These are phyloP conservation scores for Acer yangbiense DNA, from an alignment of 345 rosid species.

Conservation along the genomic window DNA sequence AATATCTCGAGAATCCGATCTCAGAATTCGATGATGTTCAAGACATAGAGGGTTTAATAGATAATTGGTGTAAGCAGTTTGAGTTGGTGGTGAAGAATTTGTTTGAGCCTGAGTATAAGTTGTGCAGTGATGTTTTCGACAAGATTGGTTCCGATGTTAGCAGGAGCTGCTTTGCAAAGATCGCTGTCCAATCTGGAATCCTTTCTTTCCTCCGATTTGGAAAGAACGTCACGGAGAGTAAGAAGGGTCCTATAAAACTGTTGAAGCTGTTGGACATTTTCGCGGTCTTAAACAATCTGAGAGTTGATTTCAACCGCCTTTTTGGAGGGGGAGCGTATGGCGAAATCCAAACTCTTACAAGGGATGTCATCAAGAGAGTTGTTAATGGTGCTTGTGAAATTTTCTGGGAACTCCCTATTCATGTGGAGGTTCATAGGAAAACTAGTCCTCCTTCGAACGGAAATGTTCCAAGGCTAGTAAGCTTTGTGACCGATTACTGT, in stretches of 20 bases:
- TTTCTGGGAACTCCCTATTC: conserved; percentile 71
- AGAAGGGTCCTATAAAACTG: conserved; percentile 64
- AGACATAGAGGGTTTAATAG: conserved; percentile 40
- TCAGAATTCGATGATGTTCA: conserved; percentile 48
- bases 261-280: conserved; percentile 68
- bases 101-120: conserved; percentile 46
- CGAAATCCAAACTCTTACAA: conserved; percentile 56
- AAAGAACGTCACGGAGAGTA: conserved; percentile 52
- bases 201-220: conserved; percentile 56
- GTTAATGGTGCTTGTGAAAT: conserved; percentile 62
- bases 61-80: conserved; percentile 60
- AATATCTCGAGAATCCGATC: conserved; percentile 46
- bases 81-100: conserved; percentile 52
- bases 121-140: conserved; percentile 51
- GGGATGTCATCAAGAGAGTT: conserved; percentile 59
- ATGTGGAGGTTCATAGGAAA: conserved; percentile 66
- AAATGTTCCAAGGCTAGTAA: conserved; percentile 61
- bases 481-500: conserved; percentile 67
- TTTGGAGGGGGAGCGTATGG: conserved; percentile 55
- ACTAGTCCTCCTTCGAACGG: conserved; percentile 56
- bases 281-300: conserved; percentile 51
- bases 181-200: conserved; percentile 54
- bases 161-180: conserved; percentile 49
- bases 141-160: conserved; percentile 35
- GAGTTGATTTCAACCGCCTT: conserved; percentile 64